Base-by-base conservation (phyloP, 2,329 filamentous ascomycete species). In the Aureobasidium uvarum region DNA sequence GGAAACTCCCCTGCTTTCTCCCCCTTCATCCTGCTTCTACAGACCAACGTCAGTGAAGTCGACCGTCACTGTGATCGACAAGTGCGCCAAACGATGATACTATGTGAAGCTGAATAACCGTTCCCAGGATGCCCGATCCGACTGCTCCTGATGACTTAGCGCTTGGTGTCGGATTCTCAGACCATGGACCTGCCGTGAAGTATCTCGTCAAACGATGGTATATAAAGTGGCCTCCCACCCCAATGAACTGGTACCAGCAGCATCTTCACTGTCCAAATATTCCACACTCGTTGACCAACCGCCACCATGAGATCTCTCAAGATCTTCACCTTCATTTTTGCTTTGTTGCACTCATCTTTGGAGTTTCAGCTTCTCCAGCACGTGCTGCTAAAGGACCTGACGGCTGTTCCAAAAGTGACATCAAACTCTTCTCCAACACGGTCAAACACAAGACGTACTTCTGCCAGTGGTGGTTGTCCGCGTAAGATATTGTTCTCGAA, bases 371-470 rank as follows among this genome's bases (percentile, higher is more conserved):
- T 10, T 56, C 54, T n/a, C 54, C 25, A 3, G 41, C 54, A 11
- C 54, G 41, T 14, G 4, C 28, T 43, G 13, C 20, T 6, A 56
- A 38, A 31, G 23, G 18, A 25, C 8, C 4, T 3, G 28, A 31
- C 18, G 54, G 54, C 31, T 56, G 54, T 13, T 56, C 54, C 23
- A 18, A 25, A 43, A 20, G 8, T 10, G 20, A 56, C 20, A 56
- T 41, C 5, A 38, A n/a, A 11, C 4, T 8, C 14, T 56, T 43
- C 7, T 5, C 20, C n/a, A 14, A 16, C 8, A 36, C 18, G 2
- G 54, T 56, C 38, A 56, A 25, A 14, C 54, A 56, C 31, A 41
- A 56, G 13, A 16, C 41, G 41, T 56, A 56, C 38, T 56, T 56
- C 38, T 56, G 54, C 38, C 20, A 56, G 11, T 56, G 54, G 54